Evolutionary conservation across 1,139 yeast genomes (phyloP), one percentile per base, ranked within the genome.

Genomic region (Hyphopichia pseudoburtonii): DNA sequence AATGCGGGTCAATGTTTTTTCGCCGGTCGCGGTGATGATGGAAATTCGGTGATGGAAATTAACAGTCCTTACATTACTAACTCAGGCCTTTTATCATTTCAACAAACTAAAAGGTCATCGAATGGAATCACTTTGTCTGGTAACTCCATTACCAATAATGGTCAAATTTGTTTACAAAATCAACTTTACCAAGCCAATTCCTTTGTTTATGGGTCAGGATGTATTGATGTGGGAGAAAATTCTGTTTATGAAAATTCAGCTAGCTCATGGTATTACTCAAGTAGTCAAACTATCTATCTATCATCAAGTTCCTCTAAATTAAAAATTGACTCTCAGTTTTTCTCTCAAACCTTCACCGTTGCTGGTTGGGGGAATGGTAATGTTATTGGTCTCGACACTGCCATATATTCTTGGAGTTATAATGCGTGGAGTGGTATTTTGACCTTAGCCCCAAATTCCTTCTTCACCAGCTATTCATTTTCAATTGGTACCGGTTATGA

Each of bases 311-410:
- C 39, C 14, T 42, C 45, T 17, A 22, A 37, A 8, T 15, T 52
- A 8, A n/a, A n/a, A n/a, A n/a, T n/a, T n/a, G 37, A 35, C 32
- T 47, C 47, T 17, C 43, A 39, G 18, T n/a, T n/a, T n/a, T n/a
- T n/a, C n/a, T 44, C 47, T 14, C 30, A 54, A 32, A 42, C 52
- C 31, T 39, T 48, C 11, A 45, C 40, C 2, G 59, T 60, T 32
- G 43, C 47, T 7, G 61, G 60, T 23, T 54, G 41, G 30, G 58
- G 59, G 24, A 41, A 44, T 29, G 50, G 52, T 3, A 55, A 53
- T 36, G 25, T 41, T 9, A 42, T 52, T 26, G 49, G 50, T 24
- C 34, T 51, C 28, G 34, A 37, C 36, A 15, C 37, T 3, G 36
- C 47, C 2, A 36, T 40, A 18, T 30, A 31, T 3, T 33, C 42